Base-by-base conservation (phyloP, 2,329 filamentous ascomycete species). In the Fusarium coffeatum region DNA sequence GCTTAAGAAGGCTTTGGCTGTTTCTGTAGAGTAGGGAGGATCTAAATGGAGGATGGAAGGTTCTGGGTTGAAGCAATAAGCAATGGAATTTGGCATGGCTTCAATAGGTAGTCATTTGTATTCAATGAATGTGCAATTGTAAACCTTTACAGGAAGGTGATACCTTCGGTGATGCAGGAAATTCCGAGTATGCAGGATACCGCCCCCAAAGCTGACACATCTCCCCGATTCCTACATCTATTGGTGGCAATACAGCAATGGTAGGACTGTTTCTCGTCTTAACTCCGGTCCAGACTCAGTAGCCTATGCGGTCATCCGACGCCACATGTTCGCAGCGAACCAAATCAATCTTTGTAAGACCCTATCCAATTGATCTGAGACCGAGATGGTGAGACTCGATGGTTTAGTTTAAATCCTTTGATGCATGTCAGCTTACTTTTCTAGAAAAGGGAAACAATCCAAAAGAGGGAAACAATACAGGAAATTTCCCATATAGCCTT, bases 1-100 rank as follows among this genome's bases (percentile, higher is more conserved):
- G 20, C 18, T 74, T 9, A 51, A 68, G 34, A 69, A 64, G 16
- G 72, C 70, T 28, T 41, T 74, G 6, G 59, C 57, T 3, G 25
- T 18, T 6, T 12, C 28, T 8, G 10, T n/a, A 10, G 28, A 49
- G 20, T 48, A 30, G 27, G 45, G 7, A 32, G 2, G 30, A 8
- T 16, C 6, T 27, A 7, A 7, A 7, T 27, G 25, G 8, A 27
- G 25, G n/a, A n/a, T n/a, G n/a, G n/a, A n/a, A n/a, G n/a, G n/a
- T n/a, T n/a, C n/a, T n/a, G n/a, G n/a, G n/a, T n/a, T n/a, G n/a
- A n/a, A n/a, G n/a, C n/a, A n/a, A n/a, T n/a, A n/a, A n/a, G n/a
- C n/a, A n/a, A n/a, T n/a, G n/a, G n/a, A n/a, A n/a, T n/a, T n/a
- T n/a, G n/a, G n/a, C n/a, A n/a, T n/a, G n/a, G n/a, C n/a, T n/a